phyloP scores from a whole-genome alignment of 441 rosid species.

The Capsella rubella region DNA sequence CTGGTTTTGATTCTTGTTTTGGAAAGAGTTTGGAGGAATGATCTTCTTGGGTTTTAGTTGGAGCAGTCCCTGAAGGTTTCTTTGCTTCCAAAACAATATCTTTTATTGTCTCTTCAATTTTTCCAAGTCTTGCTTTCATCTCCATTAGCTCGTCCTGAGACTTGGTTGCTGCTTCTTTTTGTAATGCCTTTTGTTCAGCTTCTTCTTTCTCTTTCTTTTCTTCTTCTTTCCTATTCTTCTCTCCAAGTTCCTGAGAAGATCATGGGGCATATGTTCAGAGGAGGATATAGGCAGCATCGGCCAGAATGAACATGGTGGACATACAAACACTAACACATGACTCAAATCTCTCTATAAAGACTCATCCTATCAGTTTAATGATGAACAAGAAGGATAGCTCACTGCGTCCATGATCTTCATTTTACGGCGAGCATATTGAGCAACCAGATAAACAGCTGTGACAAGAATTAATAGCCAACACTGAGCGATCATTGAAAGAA shows the following conservation, averaged over 20 bases:
- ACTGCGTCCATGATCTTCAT: constrained; percentile 88
- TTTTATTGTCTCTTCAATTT: constrained; percentile 73
- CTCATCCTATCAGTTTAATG: background rate
- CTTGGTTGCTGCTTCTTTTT: constrained; percentile 50
- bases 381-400: constrained; percentile 35
- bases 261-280: constrained; percentile 21
- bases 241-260: constrained; percentile 65
- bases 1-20: constrained; percentile 31
- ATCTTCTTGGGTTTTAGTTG: constrained; percentile 49
- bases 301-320: background rate
- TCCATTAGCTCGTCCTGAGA: constrained; percentile 55
- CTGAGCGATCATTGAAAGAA: constrained; percentile 7
- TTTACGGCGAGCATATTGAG: constrained; percentile 79
- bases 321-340: background rate
- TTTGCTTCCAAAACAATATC: constrained; percentile 70
- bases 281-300: background rate
- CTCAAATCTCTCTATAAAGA: background rate
- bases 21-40: constrained; percentile 24
- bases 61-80: constrained; percentile 50
- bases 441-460: constrained; percentile 87
- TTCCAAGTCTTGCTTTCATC: constrained; percentile 78
- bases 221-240: constrained; percentile 64
- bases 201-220: constrained; percentile 69
- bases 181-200: constrained; percentile 52
- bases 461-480: constrained; percentile 25